Conservation (phyloP, 2,329 filamentous ascomycete genomes). For the Botryotinia narcissicola region DNA sequence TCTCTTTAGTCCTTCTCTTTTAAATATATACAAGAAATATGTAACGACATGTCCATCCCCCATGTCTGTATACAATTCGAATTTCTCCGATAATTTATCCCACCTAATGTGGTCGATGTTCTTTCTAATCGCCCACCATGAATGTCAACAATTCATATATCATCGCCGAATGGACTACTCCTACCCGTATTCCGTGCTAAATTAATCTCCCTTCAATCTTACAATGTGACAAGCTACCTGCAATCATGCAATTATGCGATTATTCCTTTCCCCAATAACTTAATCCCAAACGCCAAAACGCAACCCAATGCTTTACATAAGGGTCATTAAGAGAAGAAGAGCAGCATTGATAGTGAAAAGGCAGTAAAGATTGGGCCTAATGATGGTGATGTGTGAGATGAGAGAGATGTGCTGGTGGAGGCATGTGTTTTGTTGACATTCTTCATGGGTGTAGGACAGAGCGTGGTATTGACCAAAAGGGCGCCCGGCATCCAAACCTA, state of each 20-base stretch:
- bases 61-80: not conserved
- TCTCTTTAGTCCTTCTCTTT: not conserved
- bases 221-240: not conserved
- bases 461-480: constrained; percentile 20
- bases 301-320: constrained; percentile 14
- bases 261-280: not conserved
- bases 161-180: not conserved
- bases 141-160: not conserved
- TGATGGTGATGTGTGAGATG: constrained; percentile 9
- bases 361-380: not conserved
- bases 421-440: constrained; percentile 19
- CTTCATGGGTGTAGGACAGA: constrained; percentile 18
- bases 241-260: not conserved
- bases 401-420: not conserved
- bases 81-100: not conserved
- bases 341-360: not conserved
- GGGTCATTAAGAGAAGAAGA: constrained; percentile 1
- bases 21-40: constrained; percentile 9
- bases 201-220: not conserved
- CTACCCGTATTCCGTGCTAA: not conserved
- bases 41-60: not conserved
- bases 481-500: constrained; percentile 16
- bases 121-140: not conserved
- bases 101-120: not conserved
- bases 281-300: constrained; percentile 11